Evolutionary conservation across 2,329 filamentous ascomycete species (phyloP).

Genomic region (Colletotrichum sp.): DNA sequence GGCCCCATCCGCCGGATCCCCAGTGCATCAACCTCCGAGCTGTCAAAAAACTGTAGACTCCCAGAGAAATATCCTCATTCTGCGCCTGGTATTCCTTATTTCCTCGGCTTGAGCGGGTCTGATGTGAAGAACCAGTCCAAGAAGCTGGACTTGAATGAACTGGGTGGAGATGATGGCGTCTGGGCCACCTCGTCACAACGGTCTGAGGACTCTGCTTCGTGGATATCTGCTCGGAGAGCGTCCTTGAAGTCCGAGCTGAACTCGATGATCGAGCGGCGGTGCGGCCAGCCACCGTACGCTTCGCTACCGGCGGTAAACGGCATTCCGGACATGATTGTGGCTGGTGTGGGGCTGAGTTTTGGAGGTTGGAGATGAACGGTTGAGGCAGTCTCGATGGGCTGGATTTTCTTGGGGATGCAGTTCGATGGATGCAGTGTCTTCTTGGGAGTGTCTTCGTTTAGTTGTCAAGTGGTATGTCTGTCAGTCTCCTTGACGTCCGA

Average conservation of each 20-base stretch:
- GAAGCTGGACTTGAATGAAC: neutral
- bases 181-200: neutral
- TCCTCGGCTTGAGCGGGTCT: neutral
- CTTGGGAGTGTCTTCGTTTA: neutral
- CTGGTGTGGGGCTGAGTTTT: neutral
- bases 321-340: neutral
- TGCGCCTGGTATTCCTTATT: neutral
- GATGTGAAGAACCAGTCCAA: neutral
- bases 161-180: neutral
- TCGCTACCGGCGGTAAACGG: conserved; percentile 8
- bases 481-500: fast-evolving
- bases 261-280: neutral
- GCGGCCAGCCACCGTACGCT: neutral
- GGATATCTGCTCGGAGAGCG: conserved; percentile 14
- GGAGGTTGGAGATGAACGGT: neutral
- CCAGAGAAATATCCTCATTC: neutral
- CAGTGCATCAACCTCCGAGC: neutral
- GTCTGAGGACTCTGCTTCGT: neutral
- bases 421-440: neutral
- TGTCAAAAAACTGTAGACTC: neutral
- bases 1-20: neutral
- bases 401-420: neutral
- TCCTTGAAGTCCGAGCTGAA: conserved; percentile 8
- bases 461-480: neutral
- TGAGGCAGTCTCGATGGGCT: neutral